Base-by-base conservation (phyloP, 257 asterid genomes). In the Thymus mandschuricus region DNA sequence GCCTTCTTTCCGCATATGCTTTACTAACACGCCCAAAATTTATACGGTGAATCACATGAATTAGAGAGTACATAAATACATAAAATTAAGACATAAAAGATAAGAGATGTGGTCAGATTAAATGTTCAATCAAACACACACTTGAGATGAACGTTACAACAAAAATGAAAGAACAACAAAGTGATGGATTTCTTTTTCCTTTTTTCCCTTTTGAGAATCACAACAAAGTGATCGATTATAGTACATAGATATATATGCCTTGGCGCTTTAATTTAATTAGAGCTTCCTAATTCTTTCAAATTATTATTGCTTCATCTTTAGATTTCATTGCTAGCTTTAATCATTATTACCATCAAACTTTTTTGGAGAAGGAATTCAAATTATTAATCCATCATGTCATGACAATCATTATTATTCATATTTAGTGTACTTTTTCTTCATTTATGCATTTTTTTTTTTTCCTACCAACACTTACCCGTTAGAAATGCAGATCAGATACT, bases 291-390 rank as follows among this genome's bases (percentile, higher is more conserved):
- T 76, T 70, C 68, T 44, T 45, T 21, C 38, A 29, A 9, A 1
- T 28, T 48, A 76, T 70, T 6, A 76, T 75, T 68, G 75, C 66
- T 61, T 61, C 35, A 35, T 30, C 79, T 52, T 61, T 69, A 52
- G 43, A 75, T 75, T 38, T 76, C 50, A 8, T 64, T 76, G 58
- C 21, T 21, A 21, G 21, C 72, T 70, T 70, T 64, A 70, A 70
- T 76, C 72, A 65, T 76, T 12, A 59, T 60, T 6, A 45, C 30
- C 7, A 38, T 44, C 52, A 10, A 50, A 10, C 51, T 38, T 52
- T 38, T 38, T 38, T 38, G 41, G 41, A 3, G 2, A 34, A 38
- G 41, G 41, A 38, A 7, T 38, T 38, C 41, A 38, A 38, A 38
- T 66, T 66, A 30, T 69, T 69, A 11, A 33, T 49, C 57, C 73